Conservation (phyloP, 2,329 filamentous ascomycete genomes). For the Cladosporium velox region DNA sequence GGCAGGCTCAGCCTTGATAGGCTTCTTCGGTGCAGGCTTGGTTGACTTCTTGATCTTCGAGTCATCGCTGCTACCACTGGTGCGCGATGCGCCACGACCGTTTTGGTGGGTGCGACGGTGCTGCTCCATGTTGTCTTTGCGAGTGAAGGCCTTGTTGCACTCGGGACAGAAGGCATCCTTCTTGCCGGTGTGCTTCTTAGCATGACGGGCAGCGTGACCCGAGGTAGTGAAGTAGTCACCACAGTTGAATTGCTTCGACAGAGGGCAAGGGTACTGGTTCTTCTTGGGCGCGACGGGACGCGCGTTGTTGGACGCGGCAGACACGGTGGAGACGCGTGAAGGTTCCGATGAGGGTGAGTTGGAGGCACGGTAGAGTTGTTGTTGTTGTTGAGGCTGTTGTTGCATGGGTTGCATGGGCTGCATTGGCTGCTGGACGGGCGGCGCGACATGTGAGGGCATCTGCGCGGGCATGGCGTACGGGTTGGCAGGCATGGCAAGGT, state of each 20-base stretch:
- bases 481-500: constrained; percentile 32
- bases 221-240: constrained; percentile 82
- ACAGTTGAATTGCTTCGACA: constrained; percentile 70
- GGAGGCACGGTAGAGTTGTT: constrained; percentile 36
- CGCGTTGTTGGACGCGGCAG: constrained; percentile 46
- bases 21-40: constrained; percentile 39
- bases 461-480: constrained; percentile 4
- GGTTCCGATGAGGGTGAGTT: constrained; percentile 55
- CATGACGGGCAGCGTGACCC: constrained; percentile 80
- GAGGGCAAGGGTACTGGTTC: constrained; percentile 74
- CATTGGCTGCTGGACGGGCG: constrained; percentile 21
- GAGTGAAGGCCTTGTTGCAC: constrained; percentile 78
- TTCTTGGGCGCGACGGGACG: constrained; percentile 47
- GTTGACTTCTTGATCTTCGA: constrained; percentile 49
- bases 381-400: constrained; percentile 24
- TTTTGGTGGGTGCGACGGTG: constrained; percentile 73
- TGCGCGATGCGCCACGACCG: constrained; percentile 46
- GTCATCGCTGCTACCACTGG: constrained; percentile 43
- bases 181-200: constrained; percentile 80
- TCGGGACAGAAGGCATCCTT: constrained; percentile 71
- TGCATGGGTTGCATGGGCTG: constrained; percentile 24
- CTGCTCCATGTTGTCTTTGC: constrained; percentile 86
- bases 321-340: constrained; percentile 43
- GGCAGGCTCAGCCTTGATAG: constrained; percentile 33
- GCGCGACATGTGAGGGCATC: constrained; percentile 35